phyloP scores from a whole-genome alignment of 2,329 filamentous ascomycete species.

The Fusarium veterinarium region DNA sequence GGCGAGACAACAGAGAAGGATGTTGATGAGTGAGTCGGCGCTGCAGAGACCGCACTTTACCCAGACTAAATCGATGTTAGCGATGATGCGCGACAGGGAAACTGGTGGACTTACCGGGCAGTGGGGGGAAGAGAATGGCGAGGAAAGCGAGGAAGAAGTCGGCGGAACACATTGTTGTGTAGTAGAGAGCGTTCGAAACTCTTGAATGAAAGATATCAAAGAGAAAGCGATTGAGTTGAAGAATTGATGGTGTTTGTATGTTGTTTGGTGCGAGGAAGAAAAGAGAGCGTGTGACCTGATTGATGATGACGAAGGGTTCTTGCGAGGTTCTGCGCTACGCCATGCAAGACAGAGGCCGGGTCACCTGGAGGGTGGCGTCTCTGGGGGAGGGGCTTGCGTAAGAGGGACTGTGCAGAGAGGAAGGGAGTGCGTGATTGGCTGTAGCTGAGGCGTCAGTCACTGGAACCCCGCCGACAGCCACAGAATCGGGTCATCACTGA shows the following conservation, averaged over 20 bases:
- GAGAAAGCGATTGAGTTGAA: background rate
- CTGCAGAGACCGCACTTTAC: constrained; percentile 95
- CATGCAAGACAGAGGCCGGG: constrained; percentile 9
- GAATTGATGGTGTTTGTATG: constrained; percentile 13
- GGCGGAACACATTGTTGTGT: constrained; percentile 63
- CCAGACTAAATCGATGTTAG: constrained; percentile 74
- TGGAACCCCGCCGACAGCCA: constrained; percentile 24
- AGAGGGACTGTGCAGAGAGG: constrained; percentile 6
- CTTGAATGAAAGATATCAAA: background rate
- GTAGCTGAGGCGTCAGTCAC: constrained; percentile 5
- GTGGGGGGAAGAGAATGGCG: constrained; percentile 73
- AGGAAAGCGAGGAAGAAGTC: constrained; percentile 73
- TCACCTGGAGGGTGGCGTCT: constrained; percentile 37
- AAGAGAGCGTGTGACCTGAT: constrained; percentile 26
- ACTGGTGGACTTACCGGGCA: constrained; percentile 65
- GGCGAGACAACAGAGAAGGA: constrained; percentile 84
- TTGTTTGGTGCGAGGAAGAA: constrained; percentile 17
- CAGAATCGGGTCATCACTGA: constrained; percentile 31
- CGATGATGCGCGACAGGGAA: constrained; percentile 6
- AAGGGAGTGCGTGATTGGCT: constrained; percentile 13
- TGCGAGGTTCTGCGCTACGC: constrained; percentile 10
- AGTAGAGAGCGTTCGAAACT: background rate
- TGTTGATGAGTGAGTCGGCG: constrained; percentile 93
- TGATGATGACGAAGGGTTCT: constrained; percentile 37
- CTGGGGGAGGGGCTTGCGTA: constrained; percentile 41